Evolutionary conservation across 208 protist genomes (phyloP).

Genomic region (Blechomonas ayalai): DNA sequence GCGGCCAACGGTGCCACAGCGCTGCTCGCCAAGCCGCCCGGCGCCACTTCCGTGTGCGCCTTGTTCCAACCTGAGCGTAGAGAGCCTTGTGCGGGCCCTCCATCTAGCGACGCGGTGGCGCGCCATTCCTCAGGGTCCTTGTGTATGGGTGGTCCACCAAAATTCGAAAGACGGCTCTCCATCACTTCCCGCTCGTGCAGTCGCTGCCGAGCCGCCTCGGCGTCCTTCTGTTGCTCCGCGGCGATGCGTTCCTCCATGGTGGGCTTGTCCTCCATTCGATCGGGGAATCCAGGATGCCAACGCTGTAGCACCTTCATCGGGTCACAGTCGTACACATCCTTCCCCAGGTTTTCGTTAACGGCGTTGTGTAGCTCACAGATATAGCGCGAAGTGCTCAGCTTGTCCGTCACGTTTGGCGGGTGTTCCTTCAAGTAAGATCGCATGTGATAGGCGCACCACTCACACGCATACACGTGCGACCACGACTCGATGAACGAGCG

Average conservation of each 20-base stretch:
- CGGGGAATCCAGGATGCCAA: constrained; percentile 85
- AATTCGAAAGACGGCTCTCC: constrained; percentile 5
- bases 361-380: constrained; percentile 87
- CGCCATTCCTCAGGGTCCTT: constrained; percentile 4
- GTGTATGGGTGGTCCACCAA: background rate
- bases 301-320: constrained; percentile 59
- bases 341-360: constrained; percentile 75
- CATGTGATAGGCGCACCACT: constrained; percentile 86
- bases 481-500: constrained; percentile 63
- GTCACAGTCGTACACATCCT: constrained; percentile 66
- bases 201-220: constrained; percentile 6
- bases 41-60: too few relatives aligned
- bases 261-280: constrained; percentile 71
- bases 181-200: constrained; percentile 2
- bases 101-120: background rate
- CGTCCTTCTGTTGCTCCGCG: constrained; percentile 10
- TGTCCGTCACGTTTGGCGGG: constrained; percentile 62
- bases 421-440: constrained; percentile 52
- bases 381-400: constrained; percentile 58
- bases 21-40: too few relatives aligned
- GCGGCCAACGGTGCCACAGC: too few relatives aligned
- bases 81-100: background rate
- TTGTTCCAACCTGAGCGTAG: background rate
- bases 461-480: constrained; percentile 82
- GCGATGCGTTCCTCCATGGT: constrained; percentile 57